phyloP scores from a whole-genome alignment of 768 basidiomycete species.

The Pilatotrama ljubarskyi region DNA sequence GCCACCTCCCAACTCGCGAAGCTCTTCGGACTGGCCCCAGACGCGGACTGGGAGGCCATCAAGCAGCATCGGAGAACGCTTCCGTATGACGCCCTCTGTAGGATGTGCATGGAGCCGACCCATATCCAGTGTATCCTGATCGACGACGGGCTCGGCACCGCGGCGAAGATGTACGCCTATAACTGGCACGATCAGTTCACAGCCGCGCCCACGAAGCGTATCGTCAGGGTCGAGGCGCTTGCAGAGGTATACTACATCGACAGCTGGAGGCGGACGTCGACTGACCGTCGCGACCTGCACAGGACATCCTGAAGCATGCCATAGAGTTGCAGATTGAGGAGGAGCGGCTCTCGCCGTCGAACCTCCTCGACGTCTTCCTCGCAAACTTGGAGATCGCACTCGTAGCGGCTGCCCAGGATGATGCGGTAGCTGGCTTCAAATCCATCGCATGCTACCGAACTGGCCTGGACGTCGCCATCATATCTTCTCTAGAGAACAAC shows the following conservation, averaged over 20 bases:
- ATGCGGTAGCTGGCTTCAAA: conserved; percentile 67
- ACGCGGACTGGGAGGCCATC: conserved; percentile 58
- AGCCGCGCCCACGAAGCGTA: conserved; percentile 50
- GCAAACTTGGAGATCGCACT: conserved; percentile 40
- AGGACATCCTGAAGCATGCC: conserved; percentile 29
- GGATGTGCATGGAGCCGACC: conserved; percentile 50
- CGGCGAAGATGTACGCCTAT: conserved; percentile 47
- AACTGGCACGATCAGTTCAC: conserved; percentile 67
- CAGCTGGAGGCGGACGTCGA: too few species aligned
- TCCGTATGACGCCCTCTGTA: conserved; percentile 60
- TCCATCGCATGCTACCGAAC: conserved; percentile 79
- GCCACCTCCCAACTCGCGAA: conserved; percentile 55
- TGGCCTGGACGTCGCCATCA: conserved; percentile 53
- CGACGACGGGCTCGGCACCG: conserved; percentile 66
- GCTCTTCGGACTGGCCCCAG: conserved; percentile 44
- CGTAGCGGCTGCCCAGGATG: conserved; percentile 39
- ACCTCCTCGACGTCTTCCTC: conserved; percentile 29
- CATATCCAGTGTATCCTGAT: conserved; percentile 69
- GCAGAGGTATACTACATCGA: conserved; percentile 58
- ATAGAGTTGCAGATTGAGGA: conserved; percentile 17
- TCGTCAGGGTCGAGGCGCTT: conserved; percentile 67
- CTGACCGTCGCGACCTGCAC: not conserved
- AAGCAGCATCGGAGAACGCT: conserved; percentile 45
- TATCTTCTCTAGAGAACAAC: not conserved
- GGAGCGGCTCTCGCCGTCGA: conserved; percentile 7